Conservation (phyloP, 1,284 basidiomycete species). For the Malassezia slooffiae region DNA sequence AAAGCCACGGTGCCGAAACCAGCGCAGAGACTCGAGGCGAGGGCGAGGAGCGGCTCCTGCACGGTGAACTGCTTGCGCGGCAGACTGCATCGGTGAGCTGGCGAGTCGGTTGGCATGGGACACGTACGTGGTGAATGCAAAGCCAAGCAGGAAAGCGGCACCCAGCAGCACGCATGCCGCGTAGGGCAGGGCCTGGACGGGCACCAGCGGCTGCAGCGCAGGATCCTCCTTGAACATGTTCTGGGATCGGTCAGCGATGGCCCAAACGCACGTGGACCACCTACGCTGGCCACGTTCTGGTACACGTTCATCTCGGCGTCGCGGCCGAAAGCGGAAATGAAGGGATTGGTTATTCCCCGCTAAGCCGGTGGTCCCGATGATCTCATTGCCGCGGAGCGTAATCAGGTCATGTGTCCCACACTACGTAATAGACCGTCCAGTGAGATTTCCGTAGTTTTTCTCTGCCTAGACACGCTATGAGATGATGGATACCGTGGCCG, state of each 20-base stretch:
- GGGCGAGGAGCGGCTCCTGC: conserved; percentile 21
- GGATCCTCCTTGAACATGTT: background rate
- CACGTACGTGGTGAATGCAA: conserved; percentile 39
- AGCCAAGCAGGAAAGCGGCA: conserved; percentile 27
- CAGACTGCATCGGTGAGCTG: conserved; percentile 15
- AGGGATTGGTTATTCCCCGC: no score
- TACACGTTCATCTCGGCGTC: no score
- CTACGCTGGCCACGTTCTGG: no score
- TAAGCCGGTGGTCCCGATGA: no score
- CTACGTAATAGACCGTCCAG: no score
- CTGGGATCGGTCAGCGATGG: no score
- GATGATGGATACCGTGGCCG: conserved; percentile 4
- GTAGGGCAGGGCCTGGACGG: conserved; percentile 21
- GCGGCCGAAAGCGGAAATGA: no score
- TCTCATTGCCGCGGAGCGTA: no score
- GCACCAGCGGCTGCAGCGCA: conserved; percentile 21
- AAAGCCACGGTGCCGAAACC: conserved; percentile 36
- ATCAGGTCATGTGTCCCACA: no score
- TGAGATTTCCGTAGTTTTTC: no score
- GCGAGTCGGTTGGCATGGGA: background rate
- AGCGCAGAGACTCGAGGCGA: conserved; percentile 25
- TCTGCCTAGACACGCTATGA: background rate
- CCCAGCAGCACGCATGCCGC: conserved; percentile 26
- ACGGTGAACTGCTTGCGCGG: conserved; percentile 17
- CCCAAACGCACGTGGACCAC: no score